phyloP scores from a whole-genome alignment of 2,329 filamentous ascomycete genomes.

The Acarospora socialis region DNA sequence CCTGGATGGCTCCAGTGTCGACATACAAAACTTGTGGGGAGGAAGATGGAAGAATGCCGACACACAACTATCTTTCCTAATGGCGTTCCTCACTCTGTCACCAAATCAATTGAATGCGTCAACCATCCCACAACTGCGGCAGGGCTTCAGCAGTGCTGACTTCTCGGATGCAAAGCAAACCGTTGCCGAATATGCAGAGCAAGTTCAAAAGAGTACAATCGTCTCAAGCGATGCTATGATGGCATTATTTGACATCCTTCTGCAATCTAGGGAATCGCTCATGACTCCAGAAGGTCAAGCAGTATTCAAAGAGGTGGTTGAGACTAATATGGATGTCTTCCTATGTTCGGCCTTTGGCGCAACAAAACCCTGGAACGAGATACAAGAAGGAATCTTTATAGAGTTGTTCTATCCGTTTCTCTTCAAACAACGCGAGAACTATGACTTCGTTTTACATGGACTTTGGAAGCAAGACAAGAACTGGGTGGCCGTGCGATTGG shows the following conservation, averaged over 20 bases:
- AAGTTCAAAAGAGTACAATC: slow-evolving; percentile 69
- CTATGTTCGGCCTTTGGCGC: slow-evolving; percentile 34
- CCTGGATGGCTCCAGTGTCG: slow-evolving; percentile 46
- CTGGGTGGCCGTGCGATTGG: slow-evolving; percentile 70
- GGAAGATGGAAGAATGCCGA: slow-evolving; percentile 74
- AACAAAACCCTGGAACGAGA: slow-evolving; percentile 34
- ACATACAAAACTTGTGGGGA: slow-evolving; percentile 83
- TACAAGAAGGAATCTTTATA: slow-evolving; percentile 35
- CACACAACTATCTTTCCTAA: slow-evolving; percentile 85
- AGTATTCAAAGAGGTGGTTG: slow-evolving; percentile 47
- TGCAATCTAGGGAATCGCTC: slow-evolving; percentile 42
- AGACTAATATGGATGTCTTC: slow-evolving; percentile 36
- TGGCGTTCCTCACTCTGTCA: slow-evolving; percentile 65
- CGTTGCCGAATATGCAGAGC: slow-evolving; percentile 44
- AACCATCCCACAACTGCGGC: slow-evolving; percentile 66
- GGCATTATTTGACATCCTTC: slow-evolving; percentile 48
- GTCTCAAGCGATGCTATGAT: slow-evolving; percentile 75
- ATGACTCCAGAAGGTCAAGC: slow-evolving; percentile 37
- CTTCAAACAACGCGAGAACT: slow-evolving; percentile 59
- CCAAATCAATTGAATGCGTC: slow-evolving; percentile 67
- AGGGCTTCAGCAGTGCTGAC: slow-evolving; percentile 56
- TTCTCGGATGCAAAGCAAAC: slow-evolving; percentile 47
- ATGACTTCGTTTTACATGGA: slow-evolving; percentile 80
- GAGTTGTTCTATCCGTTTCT: slow-evolving; percentile 65
- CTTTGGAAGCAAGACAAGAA: slow-evolving; percentile 81